Percentiles rank a stretch among this genome's conserved stretches.
Conservation (phyloP, 2,329 filamentous ascomycete genomes). For the Ceratocystis huliohia region DNA sequence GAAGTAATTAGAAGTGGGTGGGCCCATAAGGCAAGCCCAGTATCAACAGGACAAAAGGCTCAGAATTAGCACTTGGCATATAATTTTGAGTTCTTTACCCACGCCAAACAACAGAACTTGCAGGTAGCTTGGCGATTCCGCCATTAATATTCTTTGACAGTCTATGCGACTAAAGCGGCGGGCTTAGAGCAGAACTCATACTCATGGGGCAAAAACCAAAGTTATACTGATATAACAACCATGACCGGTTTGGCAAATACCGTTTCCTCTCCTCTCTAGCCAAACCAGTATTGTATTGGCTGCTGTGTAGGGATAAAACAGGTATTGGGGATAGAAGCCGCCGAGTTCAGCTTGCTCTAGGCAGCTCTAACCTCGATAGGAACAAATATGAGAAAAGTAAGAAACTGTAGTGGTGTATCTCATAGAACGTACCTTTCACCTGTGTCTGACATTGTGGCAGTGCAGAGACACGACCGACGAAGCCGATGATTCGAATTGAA, state of each 20-base stretch:
- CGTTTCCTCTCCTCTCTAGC: no score
- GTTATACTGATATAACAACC: no score
- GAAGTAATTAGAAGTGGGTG: background rate
- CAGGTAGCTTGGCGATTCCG: background rate
- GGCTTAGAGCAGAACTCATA: no score
- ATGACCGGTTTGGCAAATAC: no score
- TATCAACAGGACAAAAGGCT: background rate
- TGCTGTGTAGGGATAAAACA: background rate
- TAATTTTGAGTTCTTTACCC: background rate
- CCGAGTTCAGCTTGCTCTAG: background rate
- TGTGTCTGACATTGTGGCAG: conserved; percentile 29
- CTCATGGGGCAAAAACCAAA: no score
- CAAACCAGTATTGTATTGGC: no score
- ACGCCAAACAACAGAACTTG: background rate
- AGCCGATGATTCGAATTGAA: background rate
- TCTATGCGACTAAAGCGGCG: no score
- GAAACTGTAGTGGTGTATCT: background rate
- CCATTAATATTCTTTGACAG: background rate
- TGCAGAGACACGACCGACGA: conserved; percentile 14
- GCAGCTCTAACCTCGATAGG: background rate
- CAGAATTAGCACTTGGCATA: background rate
- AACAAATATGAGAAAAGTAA: conserved; percentile 1
- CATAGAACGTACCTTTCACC: conserved; percentile 28
- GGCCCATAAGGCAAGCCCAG: conserved; percentile 2
- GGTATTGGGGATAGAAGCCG: background rate